Evolutionary conservation across 352 stramenopile genomes (phyloP).

Genomic region (Phytophthora tentaculata): DNA sequence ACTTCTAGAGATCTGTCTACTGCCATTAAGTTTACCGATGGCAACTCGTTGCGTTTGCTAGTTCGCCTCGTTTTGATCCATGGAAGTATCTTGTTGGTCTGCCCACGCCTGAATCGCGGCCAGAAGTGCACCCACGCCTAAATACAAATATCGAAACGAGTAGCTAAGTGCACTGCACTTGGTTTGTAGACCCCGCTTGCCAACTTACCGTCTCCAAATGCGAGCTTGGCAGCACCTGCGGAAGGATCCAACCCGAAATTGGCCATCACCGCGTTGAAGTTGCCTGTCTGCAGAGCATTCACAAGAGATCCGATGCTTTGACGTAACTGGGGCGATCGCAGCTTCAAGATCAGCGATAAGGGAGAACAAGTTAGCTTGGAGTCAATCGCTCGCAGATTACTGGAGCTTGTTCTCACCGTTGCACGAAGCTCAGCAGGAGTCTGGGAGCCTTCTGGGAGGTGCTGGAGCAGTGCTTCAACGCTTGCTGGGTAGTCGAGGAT

Average conservation of each 20-base stretch:
- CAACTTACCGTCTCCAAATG: conserved; percentile 79
- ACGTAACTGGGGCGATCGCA: conserved; percentile 86
- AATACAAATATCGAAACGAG: conserved; percentile 1
- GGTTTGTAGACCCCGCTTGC: not conserved
- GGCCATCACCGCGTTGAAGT: conserved; percentile 90
- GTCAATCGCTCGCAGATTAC: not conserved
- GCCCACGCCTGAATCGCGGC: conserved; percentile 82
- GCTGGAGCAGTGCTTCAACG: conserved; percentile 62
- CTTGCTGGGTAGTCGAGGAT: conserved; percentile 72
- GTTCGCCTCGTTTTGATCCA: conserved; percentile 37
- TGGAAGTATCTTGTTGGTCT: conserved; percentile 57
- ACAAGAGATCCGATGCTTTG: conserved; percentile 90
- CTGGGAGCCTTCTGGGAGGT: conserved; percentile 86
- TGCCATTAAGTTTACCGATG: not conserved
- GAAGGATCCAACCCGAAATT: conserved; percentile 90
- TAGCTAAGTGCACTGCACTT: conserved; percentile 5
- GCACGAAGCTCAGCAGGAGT: conserved; percentile 74
- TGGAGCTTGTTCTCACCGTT: conserved; percentile 46
- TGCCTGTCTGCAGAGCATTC: conserved; percentile 86
- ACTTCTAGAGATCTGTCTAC: not conserved
- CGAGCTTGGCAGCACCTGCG: conserved; percentile 80
- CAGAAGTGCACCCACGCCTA: conserved; percentile 80
- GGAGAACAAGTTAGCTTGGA: not conserved
- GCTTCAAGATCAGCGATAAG: conserved; percentile 31
- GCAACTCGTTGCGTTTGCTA: conserved; percentile 15